These are phyloP conservation scores for Torulaspora globosa DNA, from an alignment of 1,139 yeast genomes.

Conservation along the genomic window DNA sequence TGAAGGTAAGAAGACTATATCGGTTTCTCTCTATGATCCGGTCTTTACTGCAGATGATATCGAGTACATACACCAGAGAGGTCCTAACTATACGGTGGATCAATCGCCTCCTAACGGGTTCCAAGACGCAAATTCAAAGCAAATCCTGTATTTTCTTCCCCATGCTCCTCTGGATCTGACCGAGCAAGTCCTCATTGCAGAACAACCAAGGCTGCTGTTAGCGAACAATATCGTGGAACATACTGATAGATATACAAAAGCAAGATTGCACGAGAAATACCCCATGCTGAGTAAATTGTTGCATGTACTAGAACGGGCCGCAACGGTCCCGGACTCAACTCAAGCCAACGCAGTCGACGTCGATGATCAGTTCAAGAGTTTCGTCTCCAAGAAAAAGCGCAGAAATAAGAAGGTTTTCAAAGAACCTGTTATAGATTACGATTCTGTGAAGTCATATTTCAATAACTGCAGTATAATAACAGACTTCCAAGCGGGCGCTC, in stretches of 20 bases:
- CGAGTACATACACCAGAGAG: conserved; percentile 32
- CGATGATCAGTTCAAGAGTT: conserved; percentile 31
- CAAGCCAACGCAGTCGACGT: neutral
- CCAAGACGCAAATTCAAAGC: conserved; percentile 12
- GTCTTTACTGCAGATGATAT: conserved; percentile 48
- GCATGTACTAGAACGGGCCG: conserved; percentile 24
- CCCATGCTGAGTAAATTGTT: conserved; percentile 44
- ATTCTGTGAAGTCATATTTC: conserved; percentile 40
- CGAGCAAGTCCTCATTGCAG: conserved; percentile 40
- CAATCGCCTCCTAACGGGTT: conserved; percentile 18
- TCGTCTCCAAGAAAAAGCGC: conserved; percentile 33
- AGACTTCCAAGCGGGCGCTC: conserved; percentile 27
- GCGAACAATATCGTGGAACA: conserved; percentile 51
- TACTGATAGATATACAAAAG: conserved; percentile 48
- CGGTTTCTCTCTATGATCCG: conserved; percentile 61
- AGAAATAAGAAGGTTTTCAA: conserved; percentile 34
- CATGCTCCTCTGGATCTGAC: conserved; percentile 69
- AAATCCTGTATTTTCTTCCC: conserved; percentile 55
- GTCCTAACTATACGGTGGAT: conserved; percentile 30
- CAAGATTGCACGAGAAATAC: conserved; percentile 42
- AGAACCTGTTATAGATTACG: conserved; percentile 42
- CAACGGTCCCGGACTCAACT: neutral
- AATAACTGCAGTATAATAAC: conserved; percentile 23
- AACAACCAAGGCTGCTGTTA: conserved; percentile 41
- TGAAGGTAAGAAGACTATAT: conserved; percentile 21